These are phyloP conservation scores for Aspergillus awamori DNA, from an alignment of 2,329 filamentous ascomycete genomes.

Conservation along the genomic window DNA sequence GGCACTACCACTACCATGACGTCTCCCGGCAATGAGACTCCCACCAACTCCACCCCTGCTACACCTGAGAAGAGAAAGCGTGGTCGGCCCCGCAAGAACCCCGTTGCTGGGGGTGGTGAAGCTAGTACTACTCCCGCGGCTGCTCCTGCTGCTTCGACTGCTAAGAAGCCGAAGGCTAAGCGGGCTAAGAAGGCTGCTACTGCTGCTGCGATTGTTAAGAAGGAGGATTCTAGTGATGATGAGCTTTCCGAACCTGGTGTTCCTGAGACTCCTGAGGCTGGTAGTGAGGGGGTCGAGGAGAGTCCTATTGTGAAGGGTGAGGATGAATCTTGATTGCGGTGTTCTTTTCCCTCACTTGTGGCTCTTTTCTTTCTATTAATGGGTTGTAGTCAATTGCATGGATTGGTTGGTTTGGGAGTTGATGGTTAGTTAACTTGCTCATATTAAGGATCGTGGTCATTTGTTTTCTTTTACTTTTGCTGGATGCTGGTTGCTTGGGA, in stretches of 20 bases:
- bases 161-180: neutral
- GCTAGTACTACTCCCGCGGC: neutral
- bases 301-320: neutral
- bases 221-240: too few relatives aligned
- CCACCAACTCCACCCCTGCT: neutral
- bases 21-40: neutral
- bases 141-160: neutral
- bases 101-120: neutral
- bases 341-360: neutral
- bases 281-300: neutral
- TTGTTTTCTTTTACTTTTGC: neutral
- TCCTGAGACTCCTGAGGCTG: neutral
- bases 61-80: conserved; percentile 13
- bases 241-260: too few relatives aligned
- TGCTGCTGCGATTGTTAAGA: too few relatives aligned
- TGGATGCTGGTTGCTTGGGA: neutral
- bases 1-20: neutral
- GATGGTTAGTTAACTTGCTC: neutral
- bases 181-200: neutral
- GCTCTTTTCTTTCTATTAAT: too few relatives aligned
- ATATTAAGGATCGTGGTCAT: neutral
- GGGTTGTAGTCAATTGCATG: neutral
- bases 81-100: neutral
- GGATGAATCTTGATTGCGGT: neutral
- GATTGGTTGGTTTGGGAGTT: neutral